Evolutionary conservation across 768 basidiomycete genomes (phyloP).

Genomic region (Russula virescens): DNA sequence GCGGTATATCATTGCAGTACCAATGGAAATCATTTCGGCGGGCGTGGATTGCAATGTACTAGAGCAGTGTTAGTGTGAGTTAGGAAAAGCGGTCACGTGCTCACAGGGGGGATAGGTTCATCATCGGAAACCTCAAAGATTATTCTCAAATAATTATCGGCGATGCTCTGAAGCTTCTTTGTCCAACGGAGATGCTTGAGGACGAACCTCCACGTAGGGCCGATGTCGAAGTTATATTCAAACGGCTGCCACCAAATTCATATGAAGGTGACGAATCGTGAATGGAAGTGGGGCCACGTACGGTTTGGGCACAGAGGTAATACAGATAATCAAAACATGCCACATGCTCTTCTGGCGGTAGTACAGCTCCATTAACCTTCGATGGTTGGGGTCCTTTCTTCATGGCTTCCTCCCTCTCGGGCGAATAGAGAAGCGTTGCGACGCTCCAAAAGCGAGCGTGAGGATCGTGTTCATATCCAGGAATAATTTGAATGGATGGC

Average conservation of each 20-base stretch:
- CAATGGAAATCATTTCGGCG: constrained; percentile 20
- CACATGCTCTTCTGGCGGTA: constrained; percentile 37
- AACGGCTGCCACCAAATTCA: constrained; percentile 27
- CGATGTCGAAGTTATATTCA: constrained; percentile 31
- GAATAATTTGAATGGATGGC: constrained; percentile 30
- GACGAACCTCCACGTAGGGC: constrained; percentile 36
- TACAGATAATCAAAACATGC: constrained; percentile 39
- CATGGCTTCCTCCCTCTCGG: constrained; percentile 28
- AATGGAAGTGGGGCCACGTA: constrained; percentile 12
- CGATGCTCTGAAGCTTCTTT: constrained; percentile 29
- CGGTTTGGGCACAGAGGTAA: constrained; percentile 33
- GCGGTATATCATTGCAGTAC: constrained; percentile 32
- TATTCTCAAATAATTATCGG: constrained; percentile 29
- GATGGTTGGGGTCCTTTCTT: constrained; percentile 27
- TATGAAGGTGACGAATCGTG: not conserved
- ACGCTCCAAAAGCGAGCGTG: constrained; percentile 32
- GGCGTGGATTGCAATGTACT: constrained; percentile 21
- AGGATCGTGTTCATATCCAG: constrained; percentile 31
- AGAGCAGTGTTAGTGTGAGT: not conserved
- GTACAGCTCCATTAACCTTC: constrained; percentile 24
- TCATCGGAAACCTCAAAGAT: constrained; percentile 28
- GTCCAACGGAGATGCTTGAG: constrained; percentile 34
- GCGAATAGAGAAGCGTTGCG: constrained; percentile 32
- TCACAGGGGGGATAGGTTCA: constrained; percentile 32
- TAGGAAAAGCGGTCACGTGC: constrained; percentile 8